Conservation (phyloP, 768 basidiomycete species). For the Brasilioporus rufonigricans region DNA sequence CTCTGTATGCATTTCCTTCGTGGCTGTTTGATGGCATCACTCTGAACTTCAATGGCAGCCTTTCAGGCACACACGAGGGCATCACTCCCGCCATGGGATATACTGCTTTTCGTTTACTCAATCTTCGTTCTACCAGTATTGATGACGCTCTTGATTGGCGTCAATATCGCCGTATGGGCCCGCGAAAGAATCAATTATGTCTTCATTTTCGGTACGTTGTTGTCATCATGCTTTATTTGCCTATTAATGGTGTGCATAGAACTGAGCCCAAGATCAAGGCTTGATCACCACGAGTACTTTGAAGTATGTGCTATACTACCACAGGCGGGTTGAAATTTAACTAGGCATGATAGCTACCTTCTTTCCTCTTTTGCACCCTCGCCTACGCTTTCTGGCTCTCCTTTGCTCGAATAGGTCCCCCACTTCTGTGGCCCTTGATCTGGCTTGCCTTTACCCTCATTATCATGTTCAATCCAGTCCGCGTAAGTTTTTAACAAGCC, state of each 20-base stretch:
- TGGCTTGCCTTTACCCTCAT: constrained; percentile 69
- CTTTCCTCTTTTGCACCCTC: constrained; percentile 69
- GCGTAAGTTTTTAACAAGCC: constrained; percentile 34
- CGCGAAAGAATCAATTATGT: constrained; percentile 81
- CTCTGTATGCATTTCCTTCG: constrained; percentile 38
- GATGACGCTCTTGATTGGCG: constrained; percentile 72
- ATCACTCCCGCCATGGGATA: constrained; percentile 66
- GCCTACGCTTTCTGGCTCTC: constrained; percentile 85
- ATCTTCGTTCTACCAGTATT: constrained; percentile 71
- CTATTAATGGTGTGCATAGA: constrained; percentile 43
- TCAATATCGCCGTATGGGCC: constrained; percentile 80
- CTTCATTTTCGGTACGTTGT: constrained; percentile 75
- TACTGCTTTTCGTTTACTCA: constrained; percentile 76
- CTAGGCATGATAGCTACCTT: constrained; percentile 55
- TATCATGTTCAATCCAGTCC: constrained; percentile 75
- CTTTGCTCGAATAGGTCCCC: constrained; percentile 63
- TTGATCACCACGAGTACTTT: constrained; percentile 79
- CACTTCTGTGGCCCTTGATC: constrained; percentile 74
- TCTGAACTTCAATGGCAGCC: constrained; percentile 36
- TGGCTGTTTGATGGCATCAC: background rate
- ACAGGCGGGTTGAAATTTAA: constrained; percentile 1
- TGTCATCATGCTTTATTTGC: background rate
- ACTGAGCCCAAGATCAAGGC: constrained; percentile 62
- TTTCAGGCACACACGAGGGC: constrained; percentile 51
- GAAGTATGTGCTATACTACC: constrained; percentile 42